phyloP scores from a whole-genome alignment of 2,329 filamentous ascomycete species.

The Fusarium denticulatum region DNA sequence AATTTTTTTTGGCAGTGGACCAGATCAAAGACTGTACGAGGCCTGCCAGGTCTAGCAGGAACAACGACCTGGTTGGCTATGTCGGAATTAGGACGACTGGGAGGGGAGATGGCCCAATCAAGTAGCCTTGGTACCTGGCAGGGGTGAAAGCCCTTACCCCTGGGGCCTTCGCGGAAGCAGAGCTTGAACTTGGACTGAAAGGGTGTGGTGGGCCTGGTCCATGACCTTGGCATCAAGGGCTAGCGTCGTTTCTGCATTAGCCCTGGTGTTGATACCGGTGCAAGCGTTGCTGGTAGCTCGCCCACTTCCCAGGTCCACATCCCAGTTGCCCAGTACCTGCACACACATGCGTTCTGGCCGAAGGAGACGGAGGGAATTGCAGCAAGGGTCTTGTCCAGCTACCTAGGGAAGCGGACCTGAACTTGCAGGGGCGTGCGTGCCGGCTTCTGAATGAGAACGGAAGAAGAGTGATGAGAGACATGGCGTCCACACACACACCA shows the following conservation, averaged over 20 bases:
- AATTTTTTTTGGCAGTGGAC: slow-evolving; percentile 3
- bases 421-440: slow-evolving; percentile 16
- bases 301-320: slow-evolving; percentile 34
- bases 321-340: background rate
- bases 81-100: background rate
- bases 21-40: slow-evolving; percentile 1
- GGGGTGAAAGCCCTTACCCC: slow-evolving; percentile 24
- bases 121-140: slow-evolving; percentile 37
- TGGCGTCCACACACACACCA: slow-evolving; percentile 30
- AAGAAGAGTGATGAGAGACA: slow-evolving; percentile 29
- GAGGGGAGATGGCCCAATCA: slow-evolving; percentile 33
- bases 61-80: slow-evolving; percentile 13
- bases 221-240: background rate
- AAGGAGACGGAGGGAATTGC: slow-evolving; percentile 5
- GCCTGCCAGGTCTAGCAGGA: slow-evolving; percentile 10
- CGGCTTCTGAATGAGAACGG: slow-evolving; percentile 15
- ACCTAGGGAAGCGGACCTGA: slow-evolving; percentile 2
- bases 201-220: slow-evolving; percentile 31
- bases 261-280: slow-evolving; percentile 33
- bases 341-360: slow-evolving; percentile 7
- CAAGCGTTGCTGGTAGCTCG: slow-evolving; percentile 12
- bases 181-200: slow-evolving; percentile 33
- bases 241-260: slow-evolving; percentile 32
- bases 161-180: slow-evolving; percentile 14
- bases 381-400: slow-evolving; percentile 21